Evolutionary conservation across 2,329 filamentous ascomycete species (phyloP).

Genomic region (Alternaria ethzedia): DNA sequence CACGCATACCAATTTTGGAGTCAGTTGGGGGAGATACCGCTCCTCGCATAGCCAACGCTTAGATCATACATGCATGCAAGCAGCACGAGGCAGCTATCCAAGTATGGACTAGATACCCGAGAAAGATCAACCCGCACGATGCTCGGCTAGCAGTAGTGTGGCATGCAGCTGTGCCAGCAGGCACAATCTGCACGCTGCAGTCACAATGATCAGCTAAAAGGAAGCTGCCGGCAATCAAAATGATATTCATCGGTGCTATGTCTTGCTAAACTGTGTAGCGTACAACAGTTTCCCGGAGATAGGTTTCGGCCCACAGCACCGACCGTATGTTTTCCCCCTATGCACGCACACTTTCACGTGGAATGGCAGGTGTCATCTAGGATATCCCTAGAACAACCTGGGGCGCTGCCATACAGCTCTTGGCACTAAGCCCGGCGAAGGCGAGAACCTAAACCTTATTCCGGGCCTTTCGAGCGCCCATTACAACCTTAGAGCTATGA

Average conservation of each 20-base stretch:
- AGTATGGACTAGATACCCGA: constrained; percentile 3
- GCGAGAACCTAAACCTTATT: constrained; percentile 27
- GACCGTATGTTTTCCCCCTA: constrained; percentile 1
- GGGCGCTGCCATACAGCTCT: constrained; percentile 13
- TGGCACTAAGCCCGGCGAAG: constrained; percentile 25
- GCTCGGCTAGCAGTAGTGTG: constrained; percentile 4
- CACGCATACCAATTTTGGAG: background rate
- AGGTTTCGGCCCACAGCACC: background rate
- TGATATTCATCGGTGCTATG: background rate
- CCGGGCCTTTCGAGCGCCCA: constrained; percentile 17
- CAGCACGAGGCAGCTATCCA: constrained; percentile 1
- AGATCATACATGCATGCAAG: constrained; percentile 12
- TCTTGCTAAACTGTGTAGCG: background rate
- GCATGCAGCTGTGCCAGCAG: constrained; percentile 1
- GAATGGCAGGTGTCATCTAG: constrained; percentile 16
- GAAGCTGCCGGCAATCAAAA: background rate
- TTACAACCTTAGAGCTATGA: constrained; percentile 15
- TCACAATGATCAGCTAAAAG: constrained; percentile 4
- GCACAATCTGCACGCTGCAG: constrained; percentile 2
- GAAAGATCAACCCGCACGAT: constrained; percentile 3
- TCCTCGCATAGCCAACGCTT: background rate
- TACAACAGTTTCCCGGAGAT: constrained; percentile 1
- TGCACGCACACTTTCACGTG: constrained; percentile 17
- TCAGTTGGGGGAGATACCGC: background rate
- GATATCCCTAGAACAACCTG: constrained; percentile 17